Evolutionary conservation across 2,329 filamentous ascomycete genomes (phyloP).

Genomic region (Paracoccidioides lutzii): DNA sequence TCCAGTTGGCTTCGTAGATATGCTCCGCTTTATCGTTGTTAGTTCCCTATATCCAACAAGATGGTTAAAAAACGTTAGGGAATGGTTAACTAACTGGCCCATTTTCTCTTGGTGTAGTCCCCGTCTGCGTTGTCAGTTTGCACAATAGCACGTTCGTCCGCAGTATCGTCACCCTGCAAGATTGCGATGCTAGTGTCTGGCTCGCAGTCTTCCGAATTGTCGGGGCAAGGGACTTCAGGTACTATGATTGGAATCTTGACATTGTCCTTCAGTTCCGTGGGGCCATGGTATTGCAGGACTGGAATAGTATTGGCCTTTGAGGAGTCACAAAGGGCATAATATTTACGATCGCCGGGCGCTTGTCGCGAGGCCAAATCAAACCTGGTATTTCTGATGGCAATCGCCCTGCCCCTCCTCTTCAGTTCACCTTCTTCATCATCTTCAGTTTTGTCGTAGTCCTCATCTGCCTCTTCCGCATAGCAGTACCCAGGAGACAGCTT

Average conservation of each 20-base stretch:
- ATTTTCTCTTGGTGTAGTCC: slow-evolving; percentile 1
- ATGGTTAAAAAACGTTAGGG: background rate
- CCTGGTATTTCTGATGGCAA: background rate
- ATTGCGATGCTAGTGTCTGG: background rate
- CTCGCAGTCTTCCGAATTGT: slow-evolving; percentile 1
- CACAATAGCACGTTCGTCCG: background rate
- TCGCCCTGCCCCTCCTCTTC: background rate
- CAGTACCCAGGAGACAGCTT: slow-evolving; percentile 3
- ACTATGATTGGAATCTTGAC: background rate
- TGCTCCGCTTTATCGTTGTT: slow-evolving; percentile 3
- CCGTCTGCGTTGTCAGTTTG: background rate
- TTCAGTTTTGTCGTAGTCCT: background rate
- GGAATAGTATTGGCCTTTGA: background rate
- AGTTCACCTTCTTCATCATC: background rate
- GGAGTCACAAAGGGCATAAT: too few species aligned
- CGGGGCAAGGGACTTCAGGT: background rate
- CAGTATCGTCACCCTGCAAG: background rate
- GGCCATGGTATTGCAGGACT: background rate
- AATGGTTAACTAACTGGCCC: background rate
- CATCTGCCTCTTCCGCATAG: background rate
- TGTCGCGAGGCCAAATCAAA: too few species aligned
- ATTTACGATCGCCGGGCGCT: too few species aligned
- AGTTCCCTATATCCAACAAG: background rate
- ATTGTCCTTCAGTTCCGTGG: background rate
- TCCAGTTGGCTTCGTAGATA: slow-evolving; percentile 6